phyloP scores from a whole-genome alignment of 345 rosid genomes.

The Eucalyptus camaldulensis region DNA sequence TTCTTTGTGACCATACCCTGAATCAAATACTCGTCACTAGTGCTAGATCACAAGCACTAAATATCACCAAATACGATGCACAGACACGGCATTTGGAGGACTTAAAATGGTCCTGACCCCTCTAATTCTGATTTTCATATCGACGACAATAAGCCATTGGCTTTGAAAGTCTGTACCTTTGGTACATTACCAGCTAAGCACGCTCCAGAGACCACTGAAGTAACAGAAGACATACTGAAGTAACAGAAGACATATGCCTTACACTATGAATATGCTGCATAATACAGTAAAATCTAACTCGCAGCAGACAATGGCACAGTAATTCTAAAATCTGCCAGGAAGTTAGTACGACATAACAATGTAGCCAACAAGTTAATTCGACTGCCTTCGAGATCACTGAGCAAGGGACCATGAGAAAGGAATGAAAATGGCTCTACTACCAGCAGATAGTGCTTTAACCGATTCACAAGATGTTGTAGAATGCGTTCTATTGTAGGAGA shows the following conservation, averaged over 20 bases:
- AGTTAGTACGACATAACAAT: not conserved
- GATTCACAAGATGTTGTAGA: not conserved
- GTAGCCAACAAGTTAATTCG: not conserved
- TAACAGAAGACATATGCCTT: not conserved
- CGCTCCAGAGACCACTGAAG: not conserved
- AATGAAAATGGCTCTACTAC: not conserved
- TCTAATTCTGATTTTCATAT: not conserved
- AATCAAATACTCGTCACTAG: not conserved
- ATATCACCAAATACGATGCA: not conserved
- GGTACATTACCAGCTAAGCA: not conserved
- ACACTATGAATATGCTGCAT: not conserved
- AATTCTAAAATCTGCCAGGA: not conserved
- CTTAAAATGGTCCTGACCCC: not conserved
- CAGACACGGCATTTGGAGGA: not conserved
- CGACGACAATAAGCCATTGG: not conserved
- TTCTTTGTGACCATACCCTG: not conserved
- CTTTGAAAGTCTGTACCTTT: not conserved
- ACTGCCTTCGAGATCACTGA: not conserved
- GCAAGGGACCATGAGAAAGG: not conserved
- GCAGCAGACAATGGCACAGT: not conserved
- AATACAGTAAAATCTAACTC: not conserved
- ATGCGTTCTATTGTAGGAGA: not conserved
- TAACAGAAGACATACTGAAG: not conserved
- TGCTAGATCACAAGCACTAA: not conserved
- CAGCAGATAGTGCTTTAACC: not conserved